Evolutionary conservation across 352 stramenopile species (phyloP), one percentile per base, ranked within the genome.

Genomic region (Thraustochytrium sp.): DNA sequence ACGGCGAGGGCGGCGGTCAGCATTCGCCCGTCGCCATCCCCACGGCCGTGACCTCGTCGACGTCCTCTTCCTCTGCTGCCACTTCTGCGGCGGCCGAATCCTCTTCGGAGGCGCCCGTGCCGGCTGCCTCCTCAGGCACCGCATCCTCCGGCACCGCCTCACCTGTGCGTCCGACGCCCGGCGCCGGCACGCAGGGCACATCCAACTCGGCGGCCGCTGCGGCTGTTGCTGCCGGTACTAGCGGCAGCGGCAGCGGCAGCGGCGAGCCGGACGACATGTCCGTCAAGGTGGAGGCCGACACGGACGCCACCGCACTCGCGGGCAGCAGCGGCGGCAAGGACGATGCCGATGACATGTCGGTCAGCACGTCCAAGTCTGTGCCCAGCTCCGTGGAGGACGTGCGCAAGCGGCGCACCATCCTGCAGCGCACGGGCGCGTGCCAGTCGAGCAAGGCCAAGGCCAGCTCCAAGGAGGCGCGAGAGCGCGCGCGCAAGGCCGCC

Each of bases 391-490:
- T 18, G 13, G 38, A 80, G 31, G 31, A 44, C n/a, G 68, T 54
- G 5, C 31, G 29, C 18, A 80, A 80, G 36, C 31, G 38, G 23
- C 44, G 68, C n/a, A 48, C 37, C 8, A 51, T 80, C 31, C 9
- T 80, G 46, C 42, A 62, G 2, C 68, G 68, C 31, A 80, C 68
- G 13, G 68, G 68, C 34, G 68, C 68, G 5, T 80, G 31, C 68
- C 68, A 80, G 29, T 54, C 31, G 4, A 80, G 68, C 51, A 80
- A 80, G 44, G 68, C 68, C 21, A 42, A 40, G 29, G 68, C 68
- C 8, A 80, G 46, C 31, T 80, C 68, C 16, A 51, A 68, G 18
- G 68, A 80, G 36, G 68, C 68, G 16, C 68, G 68, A 26, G 68
- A 40, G 26, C 38, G 68, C 18, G 68, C 68, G 37, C 68, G 68